Evolutionary conservation across 768 basidiomycete species (phyloP).

Genomic region (Mycena galopus): DNA sequence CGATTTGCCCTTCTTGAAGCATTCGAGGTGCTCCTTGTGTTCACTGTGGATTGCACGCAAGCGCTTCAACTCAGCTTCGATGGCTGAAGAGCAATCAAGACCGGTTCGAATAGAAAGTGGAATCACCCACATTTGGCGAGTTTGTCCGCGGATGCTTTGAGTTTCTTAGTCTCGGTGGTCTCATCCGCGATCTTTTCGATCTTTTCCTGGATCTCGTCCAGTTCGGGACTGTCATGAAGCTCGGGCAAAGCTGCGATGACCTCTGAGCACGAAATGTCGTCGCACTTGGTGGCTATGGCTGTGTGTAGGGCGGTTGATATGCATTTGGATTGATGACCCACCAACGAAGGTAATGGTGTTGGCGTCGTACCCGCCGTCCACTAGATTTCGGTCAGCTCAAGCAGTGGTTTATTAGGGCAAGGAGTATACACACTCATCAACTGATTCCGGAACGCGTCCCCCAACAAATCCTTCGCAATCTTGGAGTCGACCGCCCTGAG

Average conservation of each 20-base stretch:
- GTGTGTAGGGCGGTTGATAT: not conserved
- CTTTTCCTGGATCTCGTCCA: slow-evolving; percentile 63
- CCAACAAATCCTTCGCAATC: slow-evolving; percentile 74
- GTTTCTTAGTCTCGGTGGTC: slow-evolving; percentile 53
- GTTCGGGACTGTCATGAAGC: slow-evolving; percentile 65
- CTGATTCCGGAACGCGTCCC: slow-evolving; percentile 74
- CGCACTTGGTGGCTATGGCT: slow-evolving; percentile 68
- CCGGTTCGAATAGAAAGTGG: not conserved
- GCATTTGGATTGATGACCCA: slow-evolving; percentile 38
- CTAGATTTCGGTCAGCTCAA: not conserved
- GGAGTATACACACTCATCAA: slow-evolving; percentile 63
- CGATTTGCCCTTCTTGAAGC: slow-evolving; percentile 57
- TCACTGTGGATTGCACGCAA: slow-evolving; percentile 54
- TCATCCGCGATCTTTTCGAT: slow-evolving; percentile 54
- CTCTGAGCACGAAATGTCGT: slow-evolving; percentile 73
- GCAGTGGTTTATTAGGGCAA: not conserved
- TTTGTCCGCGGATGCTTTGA: slow-evolving; percentile 55
- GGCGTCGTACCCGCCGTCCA: slow-evolving; percentile 66
- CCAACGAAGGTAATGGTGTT: slow-evolving; percentile 74
- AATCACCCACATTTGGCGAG: slow-evolving; percentile 56
- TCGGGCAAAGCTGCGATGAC: slow-evolving; percentile 58
- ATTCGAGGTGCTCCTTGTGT: slow-evolving; percentile 60
- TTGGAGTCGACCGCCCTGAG: slow-evolving; percentile 72
- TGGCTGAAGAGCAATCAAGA: slow-evolving; percentile 44
- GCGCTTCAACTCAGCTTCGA: slow-evolving; percentile 55